A percentile compares a stretch with the other conserved stretches of the same genome.
Evolutionary conservation across 441 rosid genomes (phyloP).

Genomic region (Gossypium schwendimanii): DNA sequence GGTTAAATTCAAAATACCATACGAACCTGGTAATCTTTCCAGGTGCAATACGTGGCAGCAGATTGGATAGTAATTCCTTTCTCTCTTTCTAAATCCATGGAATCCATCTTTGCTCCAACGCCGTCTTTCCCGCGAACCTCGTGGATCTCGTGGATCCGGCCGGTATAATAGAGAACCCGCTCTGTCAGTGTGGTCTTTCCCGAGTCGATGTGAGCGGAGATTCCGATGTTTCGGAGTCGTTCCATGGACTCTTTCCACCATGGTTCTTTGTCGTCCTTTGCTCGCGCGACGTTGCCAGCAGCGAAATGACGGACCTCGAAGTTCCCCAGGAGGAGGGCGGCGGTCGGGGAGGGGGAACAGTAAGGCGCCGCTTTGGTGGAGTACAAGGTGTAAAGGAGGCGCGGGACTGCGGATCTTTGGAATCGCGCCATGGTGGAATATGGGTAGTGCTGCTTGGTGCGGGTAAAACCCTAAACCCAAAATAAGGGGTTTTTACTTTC

Average conservation of each 20-base stretch:
- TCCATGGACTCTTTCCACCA: constrained; percentile 97
- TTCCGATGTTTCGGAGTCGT: constrained; percentile 77
- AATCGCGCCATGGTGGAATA: constrained; percentile 50
- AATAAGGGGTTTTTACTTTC: neutral
- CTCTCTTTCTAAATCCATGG: constrained; percentile 94
- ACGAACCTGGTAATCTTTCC: constrained; percentile 80
- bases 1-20: neutral
- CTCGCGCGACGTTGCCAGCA: constrained; percentile 58
- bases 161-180: constrained; percentile 78
- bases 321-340: constrained; percentile 48
- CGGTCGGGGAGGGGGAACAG: constrained; percentile 36
- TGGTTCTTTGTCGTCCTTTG: constrained; percentile 70
- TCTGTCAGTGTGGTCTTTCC: constrained; percentile 96
- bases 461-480: constrained; percentile 26
- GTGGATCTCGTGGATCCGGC: constrained; percentile 92
- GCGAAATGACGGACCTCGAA: constrained; percentile 62
- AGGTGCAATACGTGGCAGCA: constrained; percentile 93
- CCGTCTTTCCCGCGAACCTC: constrained; percentile 97
- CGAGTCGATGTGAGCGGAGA: constrained; percentile 95
- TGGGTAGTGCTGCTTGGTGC: constrained; percentile 1
- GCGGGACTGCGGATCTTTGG: constrained; percentile 43
- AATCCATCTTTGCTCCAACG: constrained; percentile 97
- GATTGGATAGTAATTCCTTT: constrained; percentile 98
- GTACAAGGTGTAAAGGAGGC: constrained; percentile 44
- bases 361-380: constrained; percentile 18